These are phyloP conservation scores for Mollisia scopiformis DNA, from an alignment of 2,329 filamentous ascomycete genomes.

Conservation along the genomic window DNA sequence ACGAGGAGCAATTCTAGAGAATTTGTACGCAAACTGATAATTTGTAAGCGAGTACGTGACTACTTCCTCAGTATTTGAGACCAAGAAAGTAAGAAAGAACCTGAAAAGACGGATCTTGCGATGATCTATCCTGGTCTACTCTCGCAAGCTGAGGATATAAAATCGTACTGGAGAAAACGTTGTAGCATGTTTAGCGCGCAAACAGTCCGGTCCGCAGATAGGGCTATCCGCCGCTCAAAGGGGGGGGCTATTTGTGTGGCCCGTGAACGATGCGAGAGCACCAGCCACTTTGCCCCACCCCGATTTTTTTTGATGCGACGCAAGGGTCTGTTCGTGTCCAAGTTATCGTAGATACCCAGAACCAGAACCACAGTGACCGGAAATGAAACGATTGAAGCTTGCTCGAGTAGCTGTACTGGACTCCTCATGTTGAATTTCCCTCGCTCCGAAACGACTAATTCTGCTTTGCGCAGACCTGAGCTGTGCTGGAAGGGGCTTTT, in stretches of 20 bases:
- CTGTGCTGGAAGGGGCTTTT: not conserved
- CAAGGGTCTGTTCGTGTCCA: not conserved
- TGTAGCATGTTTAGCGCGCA: not conserved
- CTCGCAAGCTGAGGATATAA: constrained; percentile 5
- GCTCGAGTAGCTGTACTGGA: not conserved
- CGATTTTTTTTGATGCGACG: not conserved
- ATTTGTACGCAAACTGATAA: not conserved
- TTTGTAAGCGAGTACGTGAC: not conserved
- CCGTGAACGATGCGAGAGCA: not conserved
- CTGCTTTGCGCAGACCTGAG: not conserved
- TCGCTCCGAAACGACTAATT: not conserved
- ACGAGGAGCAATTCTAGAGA: not conserved
- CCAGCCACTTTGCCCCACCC: not conserved
- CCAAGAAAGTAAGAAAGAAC: no score
- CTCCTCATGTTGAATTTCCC: not conserved
- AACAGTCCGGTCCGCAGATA: not conserved
- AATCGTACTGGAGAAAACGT: not conserved
- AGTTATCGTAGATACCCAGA: not conserved
- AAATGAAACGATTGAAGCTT: not conserved
- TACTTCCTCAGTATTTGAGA: not conserved
- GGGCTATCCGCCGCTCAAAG: not conserved
- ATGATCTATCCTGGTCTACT: no score
- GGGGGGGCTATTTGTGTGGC: not conserved
- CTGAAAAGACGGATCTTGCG: no score
- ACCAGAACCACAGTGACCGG: not conserved